Evolutionary conservation across 495 filamentous ascomycete genomes (phyloP), one percentile per base, ranked within the genome.

Genomic region (Talaromyces nanjingensis): DNA sequence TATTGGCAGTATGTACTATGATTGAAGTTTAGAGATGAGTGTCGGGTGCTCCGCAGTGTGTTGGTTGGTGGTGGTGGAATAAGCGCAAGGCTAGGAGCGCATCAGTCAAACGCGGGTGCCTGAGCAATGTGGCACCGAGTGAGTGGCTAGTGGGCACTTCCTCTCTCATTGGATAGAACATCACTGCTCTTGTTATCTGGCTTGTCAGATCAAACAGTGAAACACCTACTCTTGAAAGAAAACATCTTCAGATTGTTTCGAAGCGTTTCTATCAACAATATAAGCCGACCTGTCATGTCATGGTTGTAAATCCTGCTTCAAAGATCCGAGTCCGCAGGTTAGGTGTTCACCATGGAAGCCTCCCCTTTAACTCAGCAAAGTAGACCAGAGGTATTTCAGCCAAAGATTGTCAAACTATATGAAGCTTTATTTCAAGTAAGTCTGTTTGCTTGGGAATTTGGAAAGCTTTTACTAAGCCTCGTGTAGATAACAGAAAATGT

Each of bases 281-380:
- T 42, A 42, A 42, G 37, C 14, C 37, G 12, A 49, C 45, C 18
- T 6, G 12, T 22, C 60, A 52, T 62, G 45, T 29, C 60, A 62
- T 54, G 47, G 60, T 54, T 37, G 62, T 34, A 20, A 53, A 57
- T 34, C 25, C 37, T 24, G 22, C 9, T 9, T 14, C 37, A 58
- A 47, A 31, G 29, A 57, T 37, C 20, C 12, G 24, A 12, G 20
- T 42, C 54, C 24, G 29, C 29, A 24, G 29, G 24, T 12, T 49
- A 49, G 45, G 45, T 47, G 18, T 33, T 24, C 56, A 75, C 63
- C 64, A 96, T 97, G 92, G 91, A 96, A 76, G 82, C 87, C 58
- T 97, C 93, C 71, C 94, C 94, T 64, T 85, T 98, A 71, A 96
- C 92, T 24, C 92, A 93, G 76, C 93, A 97, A 81, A 85, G 84